Evolutionary conservation across 768 basidiomycete genomes (phyloP).

Genomic region (Mycena haematopus): DNA sequence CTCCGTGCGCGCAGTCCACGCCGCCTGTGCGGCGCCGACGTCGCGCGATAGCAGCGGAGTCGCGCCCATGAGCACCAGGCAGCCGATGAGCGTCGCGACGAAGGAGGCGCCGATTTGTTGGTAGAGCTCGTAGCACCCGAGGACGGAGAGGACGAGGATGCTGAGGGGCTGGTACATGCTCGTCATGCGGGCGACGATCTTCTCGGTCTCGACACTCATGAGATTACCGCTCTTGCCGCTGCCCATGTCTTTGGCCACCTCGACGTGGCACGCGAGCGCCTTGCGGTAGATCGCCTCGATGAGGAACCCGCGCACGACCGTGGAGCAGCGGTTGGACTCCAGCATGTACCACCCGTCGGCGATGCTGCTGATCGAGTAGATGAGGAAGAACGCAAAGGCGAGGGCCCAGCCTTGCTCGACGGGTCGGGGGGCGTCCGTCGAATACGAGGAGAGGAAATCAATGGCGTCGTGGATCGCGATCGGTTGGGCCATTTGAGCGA

Average conservation of each 20-base stretch:
- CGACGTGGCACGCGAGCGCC: conserved; percentile 16
- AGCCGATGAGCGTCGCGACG: conserved; percentile 12
- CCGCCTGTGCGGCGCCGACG: conserved; percentile 13
- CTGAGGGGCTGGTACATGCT: conserved; percentile 13
- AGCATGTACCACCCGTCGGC: conserved; percentile 22
- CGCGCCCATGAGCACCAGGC: conserved; percentile 6
- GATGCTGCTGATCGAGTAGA: conserved; percentile 15
- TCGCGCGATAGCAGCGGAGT: conserved; percentile 10
- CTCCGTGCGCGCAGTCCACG: conserved; percentile 12
- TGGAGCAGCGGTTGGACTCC: conserved; percentile 13
- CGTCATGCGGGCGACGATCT: conserved; percentile 17
- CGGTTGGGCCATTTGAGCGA: conserved; percentile 17
- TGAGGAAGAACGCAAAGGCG: conserved; percentile 10
- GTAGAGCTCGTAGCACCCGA: conserved; percentile 10
- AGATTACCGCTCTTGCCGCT: conserved; percentile 10
- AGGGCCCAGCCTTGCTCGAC: conserved; percentile 13
- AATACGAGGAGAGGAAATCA: conserved; percentile 8
- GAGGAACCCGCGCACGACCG: conserved; percentile 14
- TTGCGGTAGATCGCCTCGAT: conserved; percentile 19
- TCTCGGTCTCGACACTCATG: conserved; percentile 17
- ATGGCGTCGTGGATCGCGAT: conserved; percentile 9
- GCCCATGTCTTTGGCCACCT: conserved; percentile 18
- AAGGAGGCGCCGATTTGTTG: conserved; percentile 14
- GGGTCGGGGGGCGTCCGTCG: background rate
- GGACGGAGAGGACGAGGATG: conserved; percentile 10